Base-by-base conservation (phyloP, 768 basidiomycete genomes). In the Coprinopsis sp. region DNA sequence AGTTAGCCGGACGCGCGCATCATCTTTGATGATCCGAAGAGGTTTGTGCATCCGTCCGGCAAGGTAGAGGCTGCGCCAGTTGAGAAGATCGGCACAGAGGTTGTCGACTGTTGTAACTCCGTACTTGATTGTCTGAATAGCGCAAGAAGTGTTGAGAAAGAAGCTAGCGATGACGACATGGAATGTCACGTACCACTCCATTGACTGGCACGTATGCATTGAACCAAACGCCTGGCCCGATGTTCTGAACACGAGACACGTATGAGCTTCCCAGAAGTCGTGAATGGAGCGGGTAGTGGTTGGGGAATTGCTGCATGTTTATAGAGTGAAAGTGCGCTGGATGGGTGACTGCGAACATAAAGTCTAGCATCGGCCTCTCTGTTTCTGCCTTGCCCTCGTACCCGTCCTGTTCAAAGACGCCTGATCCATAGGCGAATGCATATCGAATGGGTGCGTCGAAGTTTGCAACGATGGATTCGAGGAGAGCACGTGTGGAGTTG, bases 21-120 rank as follows among this genome's bases (percentile, higher is more conserved):
- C 91, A 63, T 94, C 89, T 64, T 83, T 83, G 65, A 96, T 87
- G 58, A 95, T 94, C 40, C 90, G 81, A 38, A 94, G 78, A 1
- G 96, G 96, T 66, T 99, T 99, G 68, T 98, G 96, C 82, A 97
- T 91, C 27, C 96, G 78, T 0, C 96, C 96, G 0, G 93, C 88
- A 31, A 95, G 81, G 64, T 99, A 99, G 3, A 98, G 76, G 19
- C 91, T 79, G 33, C 83, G 77, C 96, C 96, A 99, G 58, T 91
- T 88, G 44, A 94, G 76, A 22, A 98, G 72, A 60, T 99, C 96
- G 1, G 83, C 78, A 55, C 89, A 92, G 23, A 99, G 77, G 50
- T 82, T 84, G 57, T 94, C 90, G 7, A 95, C 78, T 0, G 91
- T 91, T 27, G 94, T 94, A 22, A 96, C 83, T 12, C 96, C 96